These are phyloP conservation scores for Hyaloscypha hepaticicola DNA, from an alignment of 495 filamentous ascomycete species.

Conservation along the genomic window DNA sequence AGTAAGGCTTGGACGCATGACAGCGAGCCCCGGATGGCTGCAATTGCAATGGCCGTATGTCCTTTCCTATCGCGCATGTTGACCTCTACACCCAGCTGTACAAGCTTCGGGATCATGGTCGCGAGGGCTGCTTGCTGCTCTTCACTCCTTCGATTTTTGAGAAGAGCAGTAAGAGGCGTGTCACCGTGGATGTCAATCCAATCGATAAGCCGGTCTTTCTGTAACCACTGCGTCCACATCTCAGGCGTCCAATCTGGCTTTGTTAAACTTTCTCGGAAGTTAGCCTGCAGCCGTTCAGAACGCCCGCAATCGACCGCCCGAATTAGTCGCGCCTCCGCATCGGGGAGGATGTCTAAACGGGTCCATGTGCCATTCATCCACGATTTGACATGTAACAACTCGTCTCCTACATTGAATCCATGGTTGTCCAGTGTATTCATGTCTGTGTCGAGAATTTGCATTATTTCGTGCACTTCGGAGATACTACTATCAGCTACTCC, in stretches of 20 bases:
- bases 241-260: constrained; percentile 8
- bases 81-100: constrained; percentile 13
- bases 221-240: constrained; percentile 10
- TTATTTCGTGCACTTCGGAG: background rate
- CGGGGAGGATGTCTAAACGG: background rate
- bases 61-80: constrained; percentile 15
- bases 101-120: constrained; percentile 12
- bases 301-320: background rate
- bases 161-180: constrained; percentile 20
- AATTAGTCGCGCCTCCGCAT: background rate
- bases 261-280: constrained; percentile 6
- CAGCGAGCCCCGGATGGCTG: constrained; percentile 15
- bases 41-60: constrained; percentile 11
- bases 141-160: constrained; percentile 16
- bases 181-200: constrained; percentile 17
- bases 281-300: background rate
- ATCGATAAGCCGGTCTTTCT: constrained; percentile 8
- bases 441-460: constrained; percentile 5
- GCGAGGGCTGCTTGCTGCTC: constrained; percentile 11
- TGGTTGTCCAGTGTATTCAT: constrained; percentile 13
- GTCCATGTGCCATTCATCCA: background rate
- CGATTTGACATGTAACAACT: background rate
- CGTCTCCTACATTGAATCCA: constrained; percentile 10
- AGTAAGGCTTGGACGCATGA: constrained; percentile 13
- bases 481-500: too few species aligned